Evolutionary conservation across 2,329 filamentous ascomycete genomes (phyloP), one percentile per base, ranked within the genome.

Genomic region (Trichoderma simmonsii): DNA sequence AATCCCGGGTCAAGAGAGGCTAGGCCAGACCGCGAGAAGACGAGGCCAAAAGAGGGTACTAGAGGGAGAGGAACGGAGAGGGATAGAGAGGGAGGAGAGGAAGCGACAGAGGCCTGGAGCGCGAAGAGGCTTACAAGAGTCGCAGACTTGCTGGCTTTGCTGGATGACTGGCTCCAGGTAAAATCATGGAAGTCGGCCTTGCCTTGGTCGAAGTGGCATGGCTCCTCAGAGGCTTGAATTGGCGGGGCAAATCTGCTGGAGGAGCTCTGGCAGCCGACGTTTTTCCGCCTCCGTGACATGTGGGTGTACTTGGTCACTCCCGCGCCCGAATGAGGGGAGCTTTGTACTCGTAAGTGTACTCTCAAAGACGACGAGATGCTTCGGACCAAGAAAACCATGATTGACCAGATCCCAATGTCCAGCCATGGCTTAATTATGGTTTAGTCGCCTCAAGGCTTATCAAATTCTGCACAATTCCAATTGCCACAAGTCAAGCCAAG

Each of bases 241-340:
- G 72, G 72, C 72, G 72, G 72, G 72, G 72, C 72, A 73, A 71
- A 65, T 43, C 39, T 60, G 60, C 39, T 54, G 4, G 63, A 39
- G 64, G n/a, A 57, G 64, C 59, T 51, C 34, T 32, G 63, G 48
- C 24, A n/a, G 65, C 60, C 61, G 62, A 56, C 43, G 78, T 80
- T 80, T 80, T 79, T 80, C 79, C 79, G 79, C 64, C 75, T 73
- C 73, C 60, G 73, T 43, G n/a, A 24, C 39, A 12, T 28, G 14
- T 21, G 28, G 28, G 21, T 15, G 64, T 67, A 59, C 64, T 11
- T 36, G 51, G 34, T 18, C 30, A 3, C 51, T 30, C 18, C 51
- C 6, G 6, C 24, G 6, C 1, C 26, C 57, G 64, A 39, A 57
- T 57, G 64, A 32, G 57, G 15, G 36, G 6, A 7, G n/a, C 30